A percentile compares a stretch with the other conserved stretches of the same genome.
Evolutionary conservation across 106 monocot species (phyloP).

Genomic region (Posidonia australis): DNA sequence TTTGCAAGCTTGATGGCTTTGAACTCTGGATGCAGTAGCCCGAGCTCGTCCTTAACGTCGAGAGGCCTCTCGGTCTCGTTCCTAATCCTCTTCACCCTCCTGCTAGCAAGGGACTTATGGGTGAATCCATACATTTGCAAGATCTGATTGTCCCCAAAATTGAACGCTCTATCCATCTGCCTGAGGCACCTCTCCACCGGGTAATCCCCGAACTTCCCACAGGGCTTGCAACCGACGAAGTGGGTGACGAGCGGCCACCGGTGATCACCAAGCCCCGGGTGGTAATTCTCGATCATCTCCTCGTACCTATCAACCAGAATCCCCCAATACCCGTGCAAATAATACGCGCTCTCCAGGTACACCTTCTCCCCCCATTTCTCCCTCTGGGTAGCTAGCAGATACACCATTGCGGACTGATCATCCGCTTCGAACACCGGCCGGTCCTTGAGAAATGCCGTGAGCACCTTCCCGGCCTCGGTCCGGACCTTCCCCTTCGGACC

Average conservation of each 20-base stretch:
- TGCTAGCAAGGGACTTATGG: constrained; percentile 68
- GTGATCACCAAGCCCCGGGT: constrained; percentile 80
- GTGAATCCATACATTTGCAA: constrained; percentile 90
- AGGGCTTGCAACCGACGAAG: constrained; percentile 95
- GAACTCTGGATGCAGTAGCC: constrained; percentile 72
- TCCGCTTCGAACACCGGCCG: constrained; percentile 92
- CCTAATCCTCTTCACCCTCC: constrained; percentile 66
- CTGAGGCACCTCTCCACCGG: constrained; percentile 85
- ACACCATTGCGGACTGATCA: constrained; percentile 95
- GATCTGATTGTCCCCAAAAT: constrained; percentile 95
- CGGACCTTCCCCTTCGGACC: constrained; percentile 74
- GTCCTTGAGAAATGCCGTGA: constrained; percentile 61
- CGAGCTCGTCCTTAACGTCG: constrained; percentile 65
- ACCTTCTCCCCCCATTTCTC: constrained; percentile 77
- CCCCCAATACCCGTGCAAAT: constrained; percentile 92
- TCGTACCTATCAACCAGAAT: constrained; percentile 84
- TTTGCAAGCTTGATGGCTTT: constrained; percentile 22
- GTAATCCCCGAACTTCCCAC: constrained; percentile 93
- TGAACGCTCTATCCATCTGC: constrained; percentile 94
- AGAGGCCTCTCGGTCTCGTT: constrained; percentile 79
- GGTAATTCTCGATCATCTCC: constrained; percentile 90
- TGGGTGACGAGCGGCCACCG: constrained; percentile 92
- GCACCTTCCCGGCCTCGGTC: constrained; percentile 71
- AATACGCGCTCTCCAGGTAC: constrained; percentile 82
- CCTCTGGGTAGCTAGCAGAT: constrained; percentile 64